Evolutionary conservation across 164 flowering plant species (phyloP).

Genomic region (Amborella trichopoda): DNA sequence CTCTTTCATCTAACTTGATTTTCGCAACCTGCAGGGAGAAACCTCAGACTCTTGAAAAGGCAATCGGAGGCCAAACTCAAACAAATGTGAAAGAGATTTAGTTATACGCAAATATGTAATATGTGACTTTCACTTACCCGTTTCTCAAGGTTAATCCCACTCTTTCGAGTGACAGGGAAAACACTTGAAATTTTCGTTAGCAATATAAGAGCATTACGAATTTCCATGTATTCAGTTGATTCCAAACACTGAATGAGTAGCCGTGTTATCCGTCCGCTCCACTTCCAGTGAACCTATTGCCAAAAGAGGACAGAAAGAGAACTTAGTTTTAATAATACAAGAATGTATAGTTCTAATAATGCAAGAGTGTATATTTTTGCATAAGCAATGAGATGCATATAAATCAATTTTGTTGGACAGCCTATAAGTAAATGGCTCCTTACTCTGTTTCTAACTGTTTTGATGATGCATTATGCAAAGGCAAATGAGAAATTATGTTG

Average conservation of each 20-base stretch:
- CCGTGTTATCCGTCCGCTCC: constrained; percentile 89
- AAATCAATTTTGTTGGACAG: no score
- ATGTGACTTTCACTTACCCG: constrained; percentile 35
- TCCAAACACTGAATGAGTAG: constrained; percentile 90
- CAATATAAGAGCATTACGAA: constrained; percentile 88
- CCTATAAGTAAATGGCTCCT: no score
- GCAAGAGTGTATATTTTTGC: no score
- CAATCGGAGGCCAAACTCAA: background rate
- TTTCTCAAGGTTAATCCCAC: constrained; percentile 94
- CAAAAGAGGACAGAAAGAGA: background rate
- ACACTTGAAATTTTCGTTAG: constrained; percentile 85
- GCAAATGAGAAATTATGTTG: no score
- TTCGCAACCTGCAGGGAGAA: constrained; percentile 57
- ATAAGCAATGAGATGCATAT: no score
- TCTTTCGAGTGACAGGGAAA: constrained; percentile 92
- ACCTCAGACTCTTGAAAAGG: background rate
- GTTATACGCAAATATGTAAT: background rate
- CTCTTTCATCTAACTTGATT: constrained; percentile 92
- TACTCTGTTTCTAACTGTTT: no score
- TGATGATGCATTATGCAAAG: no score
- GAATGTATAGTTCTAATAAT: no score
- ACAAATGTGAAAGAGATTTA: background rate
- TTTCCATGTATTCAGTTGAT: constrained; percentile 94
- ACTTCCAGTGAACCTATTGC: constrained; percentile 94
- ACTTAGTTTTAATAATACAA: no score